phyloP scores from a whole-genome alignment of 495 filamentous ascomycete species.

The Annulohypoxylon stygium region DNA sequence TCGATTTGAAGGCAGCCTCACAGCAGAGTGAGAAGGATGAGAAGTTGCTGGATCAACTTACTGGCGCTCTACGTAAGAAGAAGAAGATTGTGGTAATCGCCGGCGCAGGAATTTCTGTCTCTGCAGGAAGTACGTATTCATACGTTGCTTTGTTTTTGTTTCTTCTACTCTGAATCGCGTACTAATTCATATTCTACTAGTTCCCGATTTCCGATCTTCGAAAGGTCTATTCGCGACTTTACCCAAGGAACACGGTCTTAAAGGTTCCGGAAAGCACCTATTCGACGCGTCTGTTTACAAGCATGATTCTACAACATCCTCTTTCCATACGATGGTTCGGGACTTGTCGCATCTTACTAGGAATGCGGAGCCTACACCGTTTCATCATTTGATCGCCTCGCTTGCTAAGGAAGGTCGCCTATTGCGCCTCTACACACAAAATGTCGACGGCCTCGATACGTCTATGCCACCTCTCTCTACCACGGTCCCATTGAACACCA shows the following conservation, averaged over 20 bases:
- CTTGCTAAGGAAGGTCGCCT: conserved; percentile 89
- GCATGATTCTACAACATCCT: conserved; percentile 84
- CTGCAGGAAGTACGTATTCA: conserved; percentile 85
- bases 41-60: conserved; percentile 72
- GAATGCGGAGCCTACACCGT: conserved; percentile 83
- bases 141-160: neutral
- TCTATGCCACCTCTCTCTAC: conserved; percentile 84
- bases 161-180: conserved; percentile 27
- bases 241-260: conserved; percentile 86
- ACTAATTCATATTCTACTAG: conserved; percentile 60
- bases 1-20: conserved; percentile 71
- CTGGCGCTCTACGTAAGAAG: conserved; percentile 84
- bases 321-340: conserved; percentile 96
- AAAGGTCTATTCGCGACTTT: conserved; percentile 88
- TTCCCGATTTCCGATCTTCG: conserved; percentile 95
- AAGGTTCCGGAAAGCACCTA: conserved; percentile 92
- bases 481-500: conserved; percentile 73
- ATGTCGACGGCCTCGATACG: conserved; percentile 95
- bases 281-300: conserved; percentile 98
- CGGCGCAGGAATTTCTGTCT: conserved; percentile 95
- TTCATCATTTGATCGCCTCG: conserved; percentile 93
- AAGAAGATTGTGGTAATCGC: conserved; percentile 97
- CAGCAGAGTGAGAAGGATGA: conserved; percentile 61
- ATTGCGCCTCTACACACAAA: conserved; percentile 94
- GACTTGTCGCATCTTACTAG: conserved; percentile 80